phyloP scores from a whole-genome alignment of 2,329 filamentous ascomycete species.

The Paecilomyces dactylethromorphus region DNA sequence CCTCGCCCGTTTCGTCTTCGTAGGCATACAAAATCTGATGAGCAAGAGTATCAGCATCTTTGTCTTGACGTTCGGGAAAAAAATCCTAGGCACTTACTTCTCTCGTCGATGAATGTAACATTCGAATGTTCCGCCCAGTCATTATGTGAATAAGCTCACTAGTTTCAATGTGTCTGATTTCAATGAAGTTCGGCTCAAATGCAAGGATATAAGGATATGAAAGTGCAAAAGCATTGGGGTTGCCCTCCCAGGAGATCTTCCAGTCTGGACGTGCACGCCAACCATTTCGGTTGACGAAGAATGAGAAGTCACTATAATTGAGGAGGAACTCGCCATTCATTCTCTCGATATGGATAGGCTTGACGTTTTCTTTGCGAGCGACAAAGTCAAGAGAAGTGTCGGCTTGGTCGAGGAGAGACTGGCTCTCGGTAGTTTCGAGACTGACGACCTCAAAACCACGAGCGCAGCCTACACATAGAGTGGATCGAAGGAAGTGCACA shows the following conservation, averaged over 20 bases:
- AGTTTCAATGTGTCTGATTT: slow-evolving; percentile 91
- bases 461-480: slow-evolving; percentile 91
- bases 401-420: slow-evolving; percentile 92
- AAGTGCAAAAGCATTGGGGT: slow-evolving; percentile 83
- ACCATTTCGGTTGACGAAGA: slow-evolving; percentile 98
- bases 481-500: slow-evolving; percentile 94
- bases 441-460: slow-evolving; percentile 96
- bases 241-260: slow-evolving; percentile 96
- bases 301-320: slow-evolving; percentile 97
- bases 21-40: slow-evolving; percentile 90
- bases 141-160: slow-evolving; percentile 88
- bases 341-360: slow-evolving; percentile 93
- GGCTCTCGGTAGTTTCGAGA: slow-evolving; percentile 93
- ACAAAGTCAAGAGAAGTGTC: slow-evolving; percentile 98
- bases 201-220: slow-evolving; percentile 96
- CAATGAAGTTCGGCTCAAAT: slow-evolving; percentile 96
- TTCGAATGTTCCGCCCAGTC: slow-evolving; percentile 91
- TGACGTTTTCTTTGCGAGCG: slow-evolving; percentile 83
- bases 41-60: slow-evolving; percentile 16
- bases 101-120: slow-evolving; percentile 94
- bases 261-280: slow-evolving; percentile 95
- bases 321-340: slow-evolving; percentile 95
- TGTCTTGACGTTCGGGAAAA: not conserved
- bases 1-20: slow-evolving; percentile 89
- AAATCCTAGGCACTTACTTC: slow-evolving; percentile 58